These are phyloP conservation scores for Nidula niveotomentosa DNA, from an alignment of 1,284 basidiomycete genomes.

Conservation along the genomic window DNA sequence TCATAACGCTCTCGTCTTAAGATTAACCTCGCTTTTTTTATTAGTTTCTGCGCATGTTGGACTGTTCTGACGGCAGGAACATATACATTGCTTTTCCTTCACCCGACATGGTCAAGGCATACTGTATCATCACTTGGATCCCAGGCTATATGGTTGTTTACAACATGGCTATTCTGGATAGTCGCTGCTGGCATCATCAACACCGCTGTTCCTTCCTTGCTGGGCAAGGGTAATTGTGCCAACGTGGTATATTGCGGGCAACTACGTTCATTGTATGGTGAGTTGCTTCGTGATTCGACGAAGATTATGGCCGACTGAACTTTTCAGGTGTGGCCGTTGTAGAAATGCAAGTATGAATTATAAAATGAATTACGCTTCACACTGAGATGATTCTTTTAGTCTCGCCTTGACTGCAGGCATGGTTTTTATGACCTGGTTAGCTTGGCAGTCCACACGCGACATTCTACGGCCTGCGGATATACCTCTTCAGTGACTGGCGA, in stretches of 20 bases:
- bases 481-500: background rate
- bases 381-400: constrained; percentile 17
- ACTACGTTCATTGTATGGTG: constrained; percentile 50
- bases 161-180: constrained; percentile 60
- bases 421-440: constrained; percentile 41
- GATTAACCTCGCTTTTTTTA: background rate
- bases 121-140: constrained; percentile 53
- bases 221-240: constrained; percentile 34
- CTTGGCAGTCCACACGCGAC: constrained; percentile 45
- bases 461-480: constrained; percentile 13
- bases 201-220: constrained; percentile 39
- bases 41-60: constrained; percentile 57
- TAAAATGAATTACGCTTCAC: constrained; percentile 5
- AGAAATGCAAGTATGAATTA: constrained; percentile 35
- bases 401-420: constrained; percentile 43
- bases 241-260: constrained; percentile 53
- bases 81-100: constrained; percentile 55
- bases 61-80: constrained; percentile 47
- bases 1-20: background rate
- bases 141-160: constrained; percentile 51
- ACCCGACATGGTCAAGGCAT: constrained; percentile 50
- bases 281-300: constrained; percentile 6
- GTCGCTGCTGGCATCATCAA: constrained; percentile 49
- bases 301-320: background rate
- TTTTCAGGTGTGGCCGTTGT: constrained; percentile 39